Evolutionary conservation across 768 basidiomycete species (phyloP), one percentile per base, ranked within the genome.

Genomic region (Mycena vulgaris): DNA sequence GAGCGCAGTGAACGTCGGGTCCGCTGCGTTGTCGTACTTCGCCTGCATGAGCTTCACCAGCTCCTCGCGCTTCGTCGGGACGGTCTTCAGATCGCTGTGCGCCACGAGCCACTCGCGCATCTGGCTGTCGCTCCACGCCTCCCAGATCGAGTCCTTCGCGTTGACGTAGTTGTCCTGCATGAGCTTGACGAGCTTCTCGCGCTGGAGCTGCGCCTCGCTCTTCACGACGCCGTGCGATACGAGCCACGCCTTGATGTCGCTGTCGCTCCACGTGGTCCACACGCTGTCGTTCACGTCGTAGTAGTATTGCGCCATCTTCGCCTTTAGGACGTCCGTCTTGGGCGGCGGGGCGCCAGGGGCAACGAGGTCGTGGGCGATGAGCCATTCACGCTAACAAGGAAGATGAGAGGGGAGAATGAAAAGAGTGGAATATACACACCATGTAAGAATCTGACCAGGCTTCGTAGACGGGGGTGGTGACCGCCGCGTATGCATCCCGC

Each of bases 131-230:
- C 85, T 85, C 95, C 95, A 97, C 1, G 90, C 85, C 8, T 79
- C 78, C 85, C 89, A 92, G 58, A 92, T 69, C 4, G 88, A 92
- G 66, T 92, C 89, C 48, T 86, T 77, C 0, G 88, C 89, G 31
- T 87, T 85, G 21, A 80, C 49, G 75, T 95, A 96, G 80, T 95
- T 92, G 67, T 92, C 90, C 92, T 85, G 81, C 42, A 97, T 81
- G 73, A 95, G 84, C 78, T 91, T 90, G 67, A 90, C 76, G 84
- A 97, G 85, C 81, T 97, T 95, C 68, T 97, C 93, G 35, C 91
- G 88, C 72, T 84, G 83, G 47, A 87, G 77, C 76, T 93, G 84
- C 2, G 89, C 88, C 65, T 95, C 89, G 57, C 85, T 88, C 84
- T 95, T 95, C 82, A 96, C 79, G 72, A 94, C 76, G 25, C 85